phyloP scores from a whole-genome alignment of 306 rosid genomes.

The Vigna nakashimae region DNA sequence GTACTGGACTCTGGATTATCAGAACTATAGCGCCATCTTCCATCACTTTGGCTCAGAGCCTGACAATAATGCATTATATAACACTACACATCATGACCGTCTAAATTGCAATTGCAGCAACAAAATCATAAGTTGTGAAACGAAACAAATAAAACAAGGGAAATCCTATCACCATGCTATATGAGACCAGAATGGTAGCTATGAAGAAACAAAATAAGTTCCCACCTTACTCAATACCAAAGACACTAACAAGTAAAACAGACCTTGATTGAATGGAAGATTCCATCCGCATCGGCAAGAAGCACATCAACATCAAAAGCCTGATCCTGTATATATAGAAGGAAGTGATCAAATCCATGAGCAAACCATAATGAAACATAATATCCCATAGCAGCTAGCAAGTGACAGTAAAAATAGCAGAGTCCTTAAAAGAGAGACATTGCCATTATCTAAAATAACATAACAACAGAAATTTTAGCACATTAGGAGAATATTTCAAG shows the following conservation, averaged over 20 bases:
- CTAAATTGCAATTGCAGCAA: conserved; percentile 4
- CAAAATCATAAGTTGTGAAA: not conserved
- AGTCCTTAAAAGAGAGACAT: not conserved
- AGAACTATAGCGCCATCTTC: conserved; percentile 96
- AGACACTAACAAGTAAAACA: conserved; percentile 8
- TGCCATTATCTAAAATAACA: conserved; percentile 21
- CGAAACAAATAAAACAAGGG: not conserved
- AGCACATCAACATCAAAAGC: conserved; percentile 68
- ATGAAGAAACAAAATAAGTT: conserved; percentile 38
- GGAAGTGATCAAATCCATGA: conserved; percentile 35
- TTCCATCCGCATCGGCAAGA: conserved; percentile 77
- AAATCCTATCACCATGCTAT: conserved; percentile 14
- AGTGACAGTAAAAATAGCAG: conserved; percentile 13
- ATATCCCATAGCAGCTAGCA: conserved; percentile 14
- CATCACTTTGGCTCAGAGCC: conserved; percentile 99
- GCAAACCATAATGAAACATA: conserved; percentile 29
- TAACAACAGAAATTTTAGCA: conserved; percentile 21
- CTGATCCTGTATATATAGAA: conserved; percentile 63
- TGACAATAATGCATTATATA: conserved; percentile 51
- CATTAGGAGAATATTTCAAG: conserved; percentile 7
- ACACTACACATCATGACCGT: conserved; percentile 32
- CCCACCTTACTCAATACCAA: conserved; percentile 19
- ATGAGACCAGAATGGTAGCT: conserved; percentile 35
- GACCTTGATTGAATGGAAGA: conserved; percentile 89
- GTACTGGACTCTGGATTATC: conserved; percentile 94